A percentile compares a stretch with the other conserved stretches of the same genome.
These are phyloP conservation scores for Pugionium cornutum DNA, from an alignment of 345 rosid genomes.

Conservation along the genomic window DNA sequence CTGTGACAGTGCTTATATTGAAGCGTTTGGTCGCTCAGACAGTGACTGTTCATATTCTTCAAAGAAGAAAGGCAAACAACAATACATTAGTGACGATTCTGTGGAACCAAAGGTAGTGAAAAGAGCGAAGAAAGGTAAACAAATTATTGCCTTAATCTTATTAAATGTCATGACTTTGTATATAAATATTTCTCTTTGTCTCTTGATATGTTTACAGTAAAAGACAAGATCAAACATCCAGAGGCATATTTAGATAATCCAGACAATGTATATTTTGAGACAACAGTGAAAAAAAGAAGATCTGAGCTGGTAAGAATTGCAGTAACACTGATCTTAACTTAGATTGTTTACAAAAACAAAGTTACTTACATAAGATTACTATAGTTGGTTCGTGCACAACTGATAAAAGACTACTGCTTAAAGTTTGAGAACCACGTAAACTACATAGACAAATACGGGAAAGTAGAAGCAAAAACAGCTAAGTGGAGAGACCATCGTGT, in stretches of 20 bases:
- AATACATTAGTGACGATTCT: background rate
- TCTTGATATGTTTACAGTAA: slow-evolving; percentile 11
- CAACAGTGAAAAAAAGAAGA: slow-evolving; percentile 29
- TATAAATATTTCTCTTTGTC: background rate
- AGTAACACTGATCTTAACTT: background rate
- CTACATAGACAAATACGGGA: slow-evolving; percentile 7
- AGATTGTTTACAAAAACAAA: background rate
- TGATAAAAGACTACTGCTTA: slow-evolving; percentile 27
- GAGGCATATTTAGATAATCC: slow-evolving; percentile 37
- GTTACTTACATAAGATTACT: no score
- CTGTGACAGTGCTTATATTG: background rate
- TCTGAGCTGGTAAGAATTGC: slow-evolving; percentile 28
- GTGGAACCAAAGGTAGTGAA: background rate
- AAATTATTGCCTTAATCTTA: background rate
- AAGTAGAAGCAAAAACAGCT: background rate
- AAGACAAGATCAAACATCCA: slow-evolving; percentile 5
- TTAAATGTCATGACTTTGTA: slow-evolving; percentile 18
- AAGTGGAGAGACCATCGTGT: slow-evolving; percentile 24
- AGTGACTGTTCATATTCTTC: slow-evolving; percentile 22
- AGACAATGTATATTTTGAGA: slow-evolving; percentile 20
- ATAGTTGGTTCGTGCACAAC: slow-evolving; percentile 31
- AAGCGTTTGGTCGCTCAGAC: slow-evolving; percentile 6
- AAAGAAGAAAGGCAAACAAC: slow-evolving; percentile 14
- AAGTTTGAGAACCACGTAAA: background rate
- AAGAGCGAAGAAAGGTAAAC: slow-evolving; percentile 22